Evolutionary conservation across 805 yeast species (phyloP).

Genomic region (Kodamaea hsintzibuensis): DNA sequence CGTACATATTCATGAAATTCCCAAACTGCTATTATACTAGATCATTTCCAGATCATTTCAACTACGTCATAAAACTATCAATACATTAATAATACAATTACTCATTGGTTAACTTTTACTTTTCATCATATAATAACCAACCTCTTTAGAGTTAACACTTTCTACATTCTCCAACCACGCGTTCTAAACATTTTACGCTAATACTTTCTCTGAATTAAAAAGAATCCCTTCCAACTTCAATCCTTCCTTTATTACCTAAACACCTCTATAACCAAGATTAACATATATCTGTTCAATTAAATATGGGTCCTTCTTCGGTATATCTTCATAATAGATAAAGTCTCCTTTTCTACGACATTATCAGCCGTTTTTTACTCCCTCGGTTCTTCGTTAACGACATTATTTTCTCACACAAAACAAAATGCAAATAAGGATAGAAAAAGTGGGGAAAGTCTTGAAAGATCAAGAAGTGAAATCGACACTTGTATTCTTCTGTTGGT

Average conservation of each 20-base stretch:
- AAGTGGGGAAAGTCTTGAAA: neutral
- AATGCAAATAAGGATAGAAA: constrained; percentile 1
- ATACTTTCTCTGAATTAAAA: neutral
- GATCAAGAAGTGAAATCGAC: neutral
- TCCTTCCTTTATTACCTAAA: neutral
- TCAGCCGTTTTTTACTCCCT: neutral
- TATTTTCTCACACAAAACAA: neutral
- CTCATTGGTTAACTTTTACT: too few species aligned
- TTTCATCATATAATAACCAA: too few species aligned
- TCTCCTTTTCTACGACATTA: neutral
- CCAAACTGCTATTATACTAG: neutral
- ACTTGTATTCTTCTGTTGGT: neutral
- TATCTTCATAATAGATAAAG: neutral
- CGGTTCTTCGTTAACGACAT: neutral
- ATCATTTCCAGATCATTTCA: neutral
- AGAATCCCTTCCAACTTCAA: neutral
- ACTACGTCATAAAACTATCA: neutral
- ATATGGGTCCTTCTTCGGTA: too few species aligned
- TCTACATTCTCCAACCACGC: neutral
- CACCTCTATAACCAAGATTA: neutral
- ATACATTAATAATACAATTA: too few species aligned
- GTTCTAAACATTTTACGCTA: neutral
- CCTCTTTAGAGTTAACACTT: neutral
- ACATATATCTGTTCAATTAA: too few species aligned
- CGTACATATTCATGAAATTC: too few species aligned